Evolutionary conservation across 768 basidiomycete genomes (phyloP), one percentile per base, ranked within the genome.

Genomic region (Xanthoconium purpureum): DNA sequence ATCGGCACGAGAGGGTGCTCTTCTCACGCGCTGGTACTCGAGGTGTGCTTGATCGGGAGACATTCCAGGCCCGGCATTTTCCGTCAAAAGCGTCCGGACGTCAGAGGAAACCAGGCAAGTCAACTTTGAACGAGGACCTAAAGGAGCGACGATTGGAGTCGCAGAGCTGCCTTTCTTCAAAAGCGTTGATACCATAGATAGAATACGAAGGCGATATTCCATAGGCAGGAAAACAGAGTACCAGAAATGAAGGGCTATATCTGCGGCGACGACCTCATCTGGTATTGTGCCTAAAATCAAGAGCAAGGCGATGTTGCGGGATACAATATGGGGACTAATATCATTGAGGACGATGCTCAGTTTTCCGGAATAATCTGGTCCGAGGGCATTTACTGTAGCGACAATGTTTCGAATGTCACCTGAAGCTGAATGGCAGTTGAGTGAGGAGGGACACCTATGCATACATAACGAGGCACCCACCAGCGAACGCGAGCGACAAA

Each of bases 371-470:
- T 76, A 80, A 43, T 78, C 63, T 12, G 57, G 18, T 6, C 79
- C 77, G 24, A 81, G 72, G 12, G 58, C 57, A 55, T 80, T 81
- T 50, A 81, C 60, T 3, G 77, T 80, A 29, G 62, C 62, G 7
- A 81, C 47, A 17, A 80, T 56, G 51, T 80, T 72, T 35, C 80
- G 73, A 46, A 81, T 68, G 62, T 81, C 80, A 6, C 80, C 80
- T 8, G 80, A 81, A 0, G 78, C 80, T 81, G 45, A 13, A 37
- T 48, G 12, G 28, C 15, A n/a, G 17, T 48, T 44, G 44, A 29
- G 28, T 15, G 1, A 39, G 52, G 14, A 47, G 17, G 5, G 47
- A 36, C 2, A 15, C 9, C 1, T 10, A 18, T 15, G 13, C 8
- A 33, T 20, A 3, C 24, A 37, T 24, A 24, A 24, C 24, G 24